Base-by-base conservation (phyloP, 2,329 filamentous ascomycete genomes). In the Furcasterigmium sp. region DNA sequence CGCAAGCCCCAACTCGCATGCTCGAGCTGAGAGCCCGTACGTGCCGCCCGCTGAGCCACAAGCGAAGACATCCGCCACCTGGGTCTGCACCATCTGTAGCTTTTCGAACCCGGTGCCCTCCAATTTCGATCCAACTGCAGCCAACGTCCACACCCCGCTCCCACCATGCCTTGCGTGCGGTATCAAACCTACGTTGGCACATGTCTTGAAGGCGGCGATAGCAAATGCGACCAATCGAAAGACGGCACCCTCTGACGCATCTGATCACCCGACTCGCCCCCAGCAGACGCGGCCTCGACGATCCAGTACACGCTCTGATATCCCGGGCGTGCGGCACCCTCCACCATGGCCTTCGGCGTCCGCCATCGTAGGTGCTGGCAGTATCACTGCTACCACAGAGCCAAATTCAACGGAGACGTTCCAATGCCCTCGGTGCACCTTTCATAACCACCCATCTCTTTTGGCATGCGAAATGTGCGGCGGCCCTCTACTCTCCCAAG, bases 51-150 rank as follows among this genome's bases (percentile, higher is more conserved):
- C 67, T 53, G 68, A 73, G 14, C 68, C 76, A 25, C 53, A 70
- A 2, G 65, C 75, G 13, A 61, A 70, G 13, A 76, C 73, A 51
- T 78, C 73, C 46, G 88, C 87, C 6, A 96, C 90, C 4, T 97
- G 91, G 91, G 84, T 97, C 17, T 97, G 91, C 67, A 85, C 87
- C 2, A 97, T 97, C 56, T 97, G 91, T 72, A 91, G 87, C 53
- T 94, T 95, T 59, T 91, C 91, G 9, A 97, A 97, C 56, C 85
- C 88, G 0, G 82, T 96, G 2, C 91, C 93, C 1, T 87, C 87
- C 29, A 96, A 95, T 61, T 97, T 97, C 60, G 91, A 97, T 56
- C 87, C 90, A 0, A 76, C 83, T 1, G 83, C 85, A 3, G 89
- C 89, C 8, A 93, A 80, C 48, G 79, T 83, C 17, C 81, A 89